These are phyloP conservation scores for Zygotorulaspora chibaensis DNA, from an alignment of 805 yeast genomes.

Conservation along the genomic window DNA sequence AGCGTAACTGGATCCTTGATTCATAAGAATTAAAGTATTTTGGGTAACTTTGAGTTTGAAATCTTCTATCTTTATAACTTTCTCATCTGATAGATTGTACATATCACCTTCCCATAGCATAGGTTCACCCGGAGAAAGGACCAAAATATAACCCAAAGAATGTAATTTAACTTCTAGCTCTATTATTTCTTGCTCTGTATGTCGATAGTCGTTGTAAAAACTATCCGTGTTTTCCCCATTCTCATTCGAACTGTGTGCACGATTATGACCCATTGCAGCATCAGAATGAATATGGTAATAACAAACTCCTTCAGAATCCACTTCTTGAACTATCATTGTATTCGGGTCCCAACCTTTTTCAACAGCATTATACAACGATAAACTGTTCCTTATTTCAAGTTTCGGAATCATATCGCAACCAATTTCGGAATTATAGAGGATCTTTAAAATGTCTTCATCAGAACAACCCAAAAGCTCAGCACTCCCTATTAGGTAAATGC, in stretches of 20 bases:
- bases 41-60: conserved; percentile 20
- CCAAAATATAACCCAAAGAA: conserved; percentile 57
- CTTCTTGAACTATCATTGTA: conserved; percentile 30
- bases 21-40: conserved; percentile 22
- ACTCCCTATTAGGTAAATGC: conserved; percentile 78
- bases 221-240: conserved; percentile 9
- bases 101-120: conserved; percentile 87
- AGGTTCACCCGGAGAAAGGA: conserved; percentile 76
- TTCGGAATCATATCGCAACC: conserved; percentile 46
- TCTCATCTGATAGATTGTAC: conserved; percentile 44
- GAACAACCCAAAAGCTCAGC: conserved; percentile 37
- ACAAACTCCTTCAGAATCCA: conserved; percentile 27
- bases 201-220: conserved; percentile 29
- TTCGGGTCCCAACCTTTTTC: conserved; percentile 24
- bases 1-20: conserved; percentile 58
- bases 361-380: conserved; percentile 24
- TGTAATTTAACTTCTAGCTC: conserved; percentile 29
- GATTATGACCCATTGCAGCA: conserved; percentile 9
- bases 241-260: conserved; percentile 2
- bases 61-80: conserved; percentile 30
- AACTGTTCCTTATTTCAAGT: conserved; percentile 30
- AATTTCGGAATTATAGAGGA: conserved; percentile 44
- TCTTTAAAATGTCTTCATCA: conserved; percentile 41
- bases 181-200: conserved; percentile 29
- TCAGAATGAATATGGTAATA: conserved; percentile 22